Percentiles rank a stretch among this genome's conserved stretches.
phyloP scores from a whole-genome alignment of 2,329 filamentous ascomycete species.

The Xenoacremonium recifei region DNA sequence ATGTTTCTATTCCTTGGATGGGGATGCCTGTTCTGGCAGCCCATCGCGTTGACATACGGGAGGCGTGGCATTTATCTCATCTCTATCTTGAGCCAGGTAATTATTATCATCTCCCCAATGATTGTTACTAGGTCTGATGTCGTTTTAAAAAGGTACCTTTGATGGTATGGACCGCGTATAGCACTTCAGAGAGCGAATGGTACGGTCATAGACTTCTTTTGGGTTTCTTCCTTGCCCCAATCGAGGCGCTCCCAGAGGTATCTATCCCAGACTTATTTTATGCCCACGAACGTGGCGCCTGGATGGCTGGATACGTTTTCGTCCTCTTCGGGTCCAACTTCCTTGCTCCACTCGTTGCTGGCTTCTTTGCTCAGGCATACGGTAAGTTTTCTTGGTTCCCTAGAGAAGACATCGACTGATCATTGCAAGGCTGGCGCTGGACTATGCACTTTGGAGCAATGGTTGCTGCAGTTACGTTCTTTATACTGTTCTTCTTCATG shows the following conservation, averaged over 20 bases:
- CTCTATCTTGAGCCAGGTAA: no score
- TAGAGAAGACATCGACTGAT: no score
- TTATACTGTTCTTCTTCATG: conserved; percentile 57
- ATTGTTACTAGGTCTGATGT: conserved; percentile 5
- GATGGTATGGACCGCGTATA: conserved; percentile 33
- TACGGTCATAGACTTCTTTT: conserved; percentile 27
- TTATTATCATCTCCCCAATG: no score
- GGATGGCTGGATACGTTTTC: conserved; percentile 43
- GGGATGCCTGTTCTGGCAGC: conserved; percentile 52
- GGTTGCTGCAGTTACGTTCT: conserved; percentile 44
- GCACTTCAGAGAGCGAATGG: conserved; percentile 16
- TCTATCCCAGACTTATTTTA: conserved; percentile 38
- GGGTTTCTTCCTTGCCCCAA: conserved; percentile 26
- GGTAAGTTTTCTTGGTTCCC: no score
- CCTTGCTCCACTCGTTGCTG: conserved; percentile 46
- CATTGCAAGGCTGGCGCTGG: conserved; percentile 49
- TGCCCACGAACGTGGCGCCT: conserved; percentile 41
- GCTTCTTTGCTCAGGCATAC: conserved; percentile 46
- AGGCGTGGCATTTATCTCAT: conserved; percentile 47
- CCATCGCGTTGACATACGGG: conserved; percentile 51
- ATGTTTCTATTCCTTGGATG: conserved; percentile 53
- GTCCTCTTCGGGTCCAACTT: conserved; percentile 43
- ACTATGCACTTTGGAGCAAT: conserved; percentile 50
- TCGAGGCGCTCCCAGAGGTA: conserved; percentile 32
- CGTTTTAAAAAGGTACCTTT: background rate